phyloP scores from a whole-genome alignment of 495 filamentous ascomycete species.

The Aspergillus panamensis region DNA sequence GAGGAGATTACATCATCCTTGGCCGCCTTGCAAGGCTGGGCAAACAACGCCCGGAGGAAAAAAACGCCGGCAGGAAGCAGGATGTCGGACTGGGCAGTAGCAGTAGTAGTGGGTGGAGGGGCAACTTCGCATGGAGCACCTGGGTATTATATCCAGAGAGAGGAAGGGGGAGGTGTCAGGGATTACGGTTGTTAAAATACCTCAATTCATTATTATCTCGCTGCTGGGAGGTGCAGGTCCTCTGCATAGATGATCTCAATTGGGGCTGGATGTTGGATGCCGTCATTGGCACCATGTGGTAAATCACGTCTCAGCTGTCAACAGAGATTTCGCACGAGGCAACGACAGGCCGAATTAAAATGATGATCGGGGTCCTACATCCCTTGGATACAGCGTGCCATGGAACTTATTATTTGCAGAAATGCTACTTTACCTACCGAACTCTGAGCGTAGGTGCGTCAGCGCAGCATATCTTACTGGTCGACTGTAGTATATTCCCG shows the following conservation, averaged over 20 bases:
- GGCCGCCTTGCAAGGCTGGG: slow-evolving; percentile 28
- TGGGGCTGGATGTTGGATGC: not conserved
- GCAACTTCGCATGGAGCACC: no score
- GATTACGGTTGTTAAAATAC: not conserved
- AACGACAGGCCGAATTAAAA: not conserved
- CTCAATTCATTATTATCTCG: no score
- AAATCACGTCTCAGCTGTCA: slow-evolving; percentile 9
- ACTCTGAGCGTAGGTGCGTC: not conserved
- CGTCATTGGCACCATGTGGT: slow-evolving; percentile 13
- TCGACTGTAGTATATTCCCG: not conserved
- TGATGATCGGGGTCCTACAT: not conserved
- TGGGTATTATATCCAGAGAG: no score
- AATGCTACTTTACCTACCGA: no score
- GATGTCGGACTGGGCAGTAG: not conserved
- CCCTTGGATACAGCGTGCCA: not conserved
- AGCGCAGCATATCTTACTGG: slow-evolving; percentile 1
- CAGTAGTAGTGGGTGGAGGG: not conserved
- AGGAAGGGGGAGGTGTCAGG: not conserved
- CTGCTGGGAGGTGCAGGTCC: not conserved
- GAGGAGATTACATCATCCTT: not conserved
- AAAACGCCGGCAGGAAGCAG: not conserved
- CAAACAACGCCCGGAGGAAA: not conserved
- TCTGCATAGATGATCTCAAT: not conserved
- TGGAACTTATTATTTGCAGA: no score
- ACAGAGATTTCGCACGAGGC: not conserved